Percentiles rank a stretch among this genome's conserved stretches.
Conservation (phyloP, 352 stramenopile genomes). For the Phytophthora fragariae region DNA sequence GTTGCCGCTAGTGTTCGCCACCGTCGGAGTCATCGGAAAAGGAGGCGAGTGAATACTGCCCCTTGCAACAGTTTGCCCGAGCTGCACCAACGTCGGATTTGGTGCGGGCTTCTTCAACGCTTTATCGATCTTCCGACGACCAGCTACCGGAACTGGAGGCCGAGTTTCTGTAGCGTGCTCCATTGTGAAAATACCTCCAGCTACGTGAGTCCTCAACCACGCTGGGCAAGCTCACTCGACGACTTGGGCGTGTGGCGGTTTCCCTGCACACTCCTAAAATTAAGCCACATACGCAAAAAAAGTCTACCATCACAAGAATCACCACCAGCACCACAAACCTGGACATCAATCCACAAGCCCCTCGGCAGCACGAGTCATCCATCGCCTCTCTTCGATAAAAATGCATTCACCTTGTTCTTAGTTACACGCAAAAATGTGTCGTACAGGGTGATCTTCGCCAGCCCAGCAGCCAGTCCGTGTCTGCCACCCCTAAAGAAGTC, state of each 20-base stretch:
- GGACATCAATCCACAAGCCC: background rate
- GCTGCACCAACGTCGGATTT: constrained; percentile 40
- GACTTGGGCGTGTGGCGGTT: constrained; percentile 10
- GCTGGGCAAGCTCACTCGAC: background rate
- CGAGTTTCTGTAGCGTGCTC: constrained; percentile 18
- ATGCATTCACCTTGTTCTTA: constrained; percentile 44
- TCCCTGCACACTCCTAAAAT: background rate
- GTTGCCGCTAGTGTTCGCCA: constrained; percentile 22
- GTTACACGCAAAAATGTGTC: constrained; percentile 49
- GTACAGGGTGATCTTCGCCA: constrained; percentile 27
- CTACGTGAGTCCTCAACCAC: background rate
- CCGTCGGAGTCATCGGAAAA: background rate
- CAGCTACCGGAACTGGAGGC: constrained; percentile 19
- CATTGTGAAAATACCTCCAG: constrained; percentile 10
- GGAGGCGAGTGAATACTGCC: constrained; percentile 15
- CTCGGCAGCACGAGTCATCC: background rate
- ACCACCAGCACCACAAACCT: constrained; percentile 1
- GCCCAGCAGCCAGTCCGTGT: constrained; percentile 3
- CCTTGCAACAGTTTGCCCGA: constrained; percentile 40
- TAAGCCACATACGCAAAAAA: background rate
- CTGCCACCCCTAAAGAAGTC: too few species aligned
- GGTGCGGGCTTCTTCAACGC: constrained; percentile 31
- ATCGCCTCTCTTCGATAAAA: constrained; percentile 21
- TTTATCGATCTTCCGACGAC: constrained; percentile 28
- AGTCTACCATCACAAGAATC: background rate